Percentiles rank a stretch among this genome's conserved stretches.
These are phyloP conservation scores for Psophocarpus tetragonolobus DNA, from an alignment of 306 rosid species.

Conservation along the genomic window DNA sequence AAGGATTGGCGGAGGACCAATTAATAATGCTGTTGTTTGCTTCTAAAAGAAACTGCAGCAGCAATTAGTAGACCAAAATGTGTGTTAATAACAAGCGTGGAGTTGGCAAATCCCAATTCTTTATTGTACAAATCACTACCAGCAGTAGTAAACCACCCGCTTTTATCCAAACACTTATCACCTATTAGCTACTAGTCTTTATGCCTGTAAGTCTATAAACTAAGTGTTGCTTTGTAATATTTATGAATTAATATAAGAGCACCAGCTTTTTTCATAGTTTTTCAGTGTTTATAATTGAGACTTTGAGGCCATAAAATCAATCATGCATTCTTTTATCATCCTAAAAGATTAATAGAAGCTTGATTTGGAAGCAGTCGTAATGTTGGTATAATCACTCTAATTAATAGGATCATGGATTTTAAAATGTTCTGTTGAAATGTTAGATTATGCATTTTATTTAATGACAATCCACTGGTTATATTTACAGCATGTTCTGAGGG, in stretches of 20 bases:
- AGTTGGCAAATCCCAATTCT: not conserved
- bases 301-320: not conserved
- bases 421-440: constrained; percentile 15
- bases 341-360: not conserved
- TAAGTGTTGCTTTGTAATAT: not conserved
- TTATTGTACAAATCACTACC: not conserved
- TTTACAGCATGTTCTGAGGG: constrained; percentile 93
- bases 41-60: not conserved
- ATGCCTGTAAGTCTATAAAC: not conserved
- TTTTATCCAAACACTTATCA: not conserved
- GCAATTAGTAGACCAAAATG: not conserved
- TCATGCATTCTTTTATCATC: not conserved
- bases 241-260: not conserved
- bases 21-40: not conserved
- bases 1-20: not conserved
- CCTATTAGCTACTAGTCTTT: not conserved
- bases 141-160: not conserved
- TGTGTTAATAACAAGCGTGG: not conserved
- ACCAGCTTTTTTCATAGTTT: not conserved
- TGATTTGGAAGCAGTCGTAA: constrained; percentile 12
- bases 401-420: not conserved
- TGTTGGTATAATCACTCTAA: not conserved
- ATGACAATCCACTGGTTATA: constrained; percentile 16
- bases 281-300: not conserved
- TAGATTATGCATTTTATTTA: constrained; percentile 28